Percentiles rank a stretch among this genome's conserved stretches.
phyloP scores from a whole-genome alignment of 1,284 basidiomycete species.

The Sanguinoderma infundibulare region DNA sequence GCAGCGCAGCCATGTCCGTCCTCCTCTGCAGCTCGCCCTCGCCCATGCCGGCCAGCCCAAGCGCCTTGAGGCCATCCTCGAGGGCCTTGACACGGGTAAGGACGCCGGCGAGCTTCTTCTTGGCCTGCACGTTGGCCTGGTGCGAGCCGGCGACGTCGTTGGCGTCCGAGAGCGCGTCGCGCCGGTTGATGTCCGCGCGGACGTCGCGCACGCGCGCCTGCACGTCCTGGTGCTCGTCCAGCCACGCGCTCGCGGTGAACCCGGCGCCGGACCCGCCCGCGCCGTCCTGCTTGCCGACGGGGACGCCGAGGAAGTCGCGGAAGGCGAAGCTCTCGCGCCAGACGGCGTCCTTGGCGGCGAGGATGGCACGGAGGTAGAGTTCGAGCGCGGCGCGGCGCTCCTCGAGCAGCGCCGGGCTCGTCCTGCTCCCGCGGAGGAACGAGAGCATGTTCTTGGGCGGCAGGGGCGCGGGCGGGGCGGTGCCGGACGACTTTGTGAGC shows the following conservation, averaged over 20 bases:
- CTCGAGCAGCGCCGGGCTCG: constrained; percentile 58
- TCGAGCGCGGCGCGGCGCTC: constrained; percentile 81
- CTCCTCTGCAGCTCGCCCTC: constrained; percentile 85
- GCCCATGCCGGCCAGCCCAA: constrained; percentile 72
- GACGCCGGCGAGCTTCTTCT: constrained; percentile 80
- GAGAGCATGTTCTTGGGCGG: constrained; percentile 85
- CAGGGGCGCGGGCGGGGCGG: constrained; percentile 74
- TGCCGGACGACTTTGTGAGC: constrained; percentile 72
- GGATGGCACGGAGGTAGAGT: constrained; percentile 84
- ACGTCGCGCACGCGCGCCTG: constrained; percentile 78
- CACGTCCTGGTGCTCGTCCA: constrained; percentile 82
- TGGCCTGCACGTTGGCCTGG: constrained; percentile 81
- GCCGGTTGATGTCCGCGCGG: constrained; percentile 84
- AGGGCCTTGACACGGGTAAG: constrained; percentile 72
- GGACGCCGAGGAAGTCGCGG: constrained; percentile 86
- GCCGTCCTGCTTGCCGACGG: constrained; percentile 58
- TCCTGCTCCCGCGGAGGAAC: constrained; percentile 51
- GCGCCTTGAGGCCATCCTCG: constrained; percentile 69
- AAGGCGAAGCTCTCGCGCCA: constrained; percentile 88
- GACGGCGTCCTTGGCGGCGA: constrained; percentile 77
- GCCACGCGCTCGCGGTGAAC: constrained; percentile 81
- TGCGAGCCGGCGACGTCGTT: constrained; percentile 80
- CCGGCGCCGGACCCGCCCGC: constrained; percentile 2
- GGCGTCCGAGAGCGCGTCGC: constrained; percentile 80
- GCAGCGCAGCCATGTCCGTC: constrained; percentile 80